Evolutionary conservation across 2,329 filamentous ascomycete species (phyloP), one percentile per base, ranked within the genome.

Genomic region (Uncinocarpus reesii): DNA sequence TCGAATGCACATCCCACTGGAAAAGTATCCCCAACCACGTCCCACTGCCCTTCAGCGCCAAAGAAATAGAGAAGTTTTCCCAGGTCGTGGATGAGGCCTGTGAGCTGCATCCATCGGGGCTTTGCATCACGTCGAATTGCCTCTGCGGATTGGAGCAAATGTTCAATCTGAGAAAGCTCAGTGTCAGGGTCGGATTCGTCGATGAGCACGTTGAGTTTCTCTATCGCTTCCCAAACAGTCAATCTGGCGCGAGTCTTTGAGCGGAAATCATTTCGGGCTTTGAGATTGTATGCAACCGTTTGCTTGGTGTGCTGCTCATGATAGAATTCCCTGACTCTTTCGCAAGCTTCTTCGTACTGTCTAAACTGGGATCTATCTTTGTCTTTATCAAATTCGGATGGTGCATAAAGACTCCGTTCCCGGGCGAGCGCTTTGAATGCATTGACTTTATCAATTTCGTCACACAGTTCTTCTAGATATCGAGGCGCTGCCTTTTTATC

Each of bases 161-260:
- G 88, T 68, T 93, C 84, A 62, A 94, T 93, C 71, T 94, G 88
- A 23, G 80, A 83, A 53, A 95, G 80, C 41, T 78, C 80, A 38
- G 88, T 94, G 70, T 95, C 87, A 1, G 88, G 88, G 70, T 95
- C 88, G 16, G 83, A 88, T 68, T 93, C 85, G 69, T 95, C 88
- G 65, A 94, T 84, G 45, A 94, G 77, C 0, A 84, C 87, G 75
- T 94, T 86, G 61, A 94, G 81, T 68, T 87, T 89, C 76, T 93
- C 86, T 70, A 94, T 92, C 16, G 88, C 88, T 65, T 93, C 75
- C 88, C 87, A 94, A 64, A 94, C 76, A 53, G 81, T 83, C 84
- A 94, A 86, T 65, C 84, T 76, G 13, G 83, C 79, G 47, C 84
- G 79, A 1, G 77, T 77, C 52, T 80, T 77, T 55, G 74, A 75